A percentile compares a stretch with the other conserved stretches of the same genome.
Conservation (phyloP, 2,329 filamentous ascomycete genomes). For the Cercospora sesami region DNA sequence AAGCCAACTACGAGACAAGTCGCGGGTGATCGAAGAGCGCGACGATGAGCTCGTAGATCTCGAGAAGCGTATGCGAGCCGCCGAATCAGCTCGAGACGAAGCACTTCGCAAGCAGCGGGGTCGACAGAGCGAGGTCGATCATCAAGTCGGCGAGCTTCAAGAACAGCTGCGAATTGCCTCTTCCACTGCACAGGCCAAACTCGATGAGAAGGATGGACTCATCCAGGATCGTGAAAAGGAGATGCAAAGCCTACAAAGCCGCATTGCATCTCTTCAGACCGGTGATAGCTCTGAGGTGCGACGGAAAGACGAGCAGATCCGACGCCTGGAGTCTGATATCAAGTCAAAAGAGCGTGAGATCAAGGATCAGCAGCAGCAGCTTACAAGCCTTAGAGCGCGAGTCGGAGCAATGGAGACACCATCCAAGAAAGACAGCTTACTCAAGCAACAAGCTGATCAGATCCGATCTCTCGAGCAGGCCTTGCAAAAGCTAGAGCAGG, state of each 20-base stretch:
- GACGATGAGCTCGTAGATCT: conserved; percentile 64
- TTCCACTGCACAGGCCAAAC: conserved; percentile 44
- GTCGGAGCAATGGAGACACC: conserved; percentile 40
- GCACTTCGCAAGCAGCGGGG: conserved; percentile 51
- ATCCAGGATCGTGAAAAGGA: conserved; percentile 47
- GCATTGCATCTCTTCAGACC: conserved; percentile 35
- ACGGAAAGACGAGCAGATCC: conserved; percentile 36
- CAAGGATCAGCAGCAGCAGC: conserved; percentile 37
- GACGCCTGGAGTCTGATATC: conserved; percentile 44
- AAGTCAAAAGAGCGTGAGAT: conserved; percentile 36
- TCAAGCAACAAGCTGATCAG: conserved; percentile 40
- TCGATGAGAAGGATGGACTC: conserved; percentile 44
- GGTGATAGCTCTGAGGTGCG: conserved; percentile 37
- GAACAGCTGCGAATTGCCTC: conserved; percentile 49
- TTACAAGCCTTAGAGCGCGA: conserved; percentile 37
- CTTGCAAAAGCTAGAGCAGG: conserved; percentile 37
- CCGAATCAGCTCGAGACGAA: conserved; percentile 34
- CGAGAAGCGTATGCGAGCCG: conserved; percentile 35
- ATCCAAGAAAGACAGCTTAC: conserved; percentile 41
- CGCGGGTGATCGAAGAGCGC: conserved; percentile 68
- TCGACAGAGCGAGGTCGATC: conserved; percentile 52
- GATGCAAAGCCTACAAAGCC: conserved; percentile 37
- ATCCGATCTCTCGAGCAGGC: conserved; percentile 38
- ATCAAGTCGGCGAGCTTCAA: conserved; percentile 51
- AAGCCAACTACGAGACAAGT: conserved; percentile 72